These are phyloP conservation scores for Dovyalis caffra DNA, from an alignment of 345 rosid species.

Conservation along the genomic window DNA sequence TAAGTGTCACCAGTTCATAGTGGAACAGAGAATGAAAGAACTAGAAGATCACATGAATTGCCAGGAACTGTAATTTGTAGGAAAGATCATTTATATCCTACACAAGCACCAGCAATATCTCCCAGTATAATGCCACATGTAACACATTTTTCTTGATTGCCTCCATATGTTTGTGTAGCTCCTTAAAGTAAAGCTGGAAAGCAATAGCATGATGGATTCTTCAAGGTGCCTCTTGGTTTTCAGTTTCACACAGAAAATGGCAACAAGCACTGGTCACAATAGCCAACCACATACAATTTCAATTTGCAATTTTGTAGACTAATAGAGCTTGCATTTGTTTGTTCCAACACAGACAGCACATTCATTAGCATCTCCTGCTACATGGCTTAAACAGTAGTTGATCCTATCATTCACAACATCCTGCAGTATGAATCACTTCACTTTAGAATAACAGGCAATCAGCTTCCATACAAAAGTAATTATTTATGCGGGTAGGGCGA, in stretches of 20 bases:
- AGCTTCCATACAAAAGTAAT: neutral
- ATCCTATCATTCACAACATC: slow-evolving; percentile 82
- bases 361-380: slow-evolving; percentile 70
- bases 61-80: neutral
- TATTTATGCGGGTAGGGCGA: neutral
- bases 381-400: slow-evolving; percentile 68
- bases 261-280: neutral
- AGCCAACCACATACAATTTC: neutral
- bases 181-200: neutral
- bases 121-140: neutral
- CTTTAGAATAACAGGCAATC: neutral
- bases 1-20: neutral
- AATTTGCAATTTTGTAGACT: slow-evolving; percentile 3
- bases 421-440: slow-evolving; percentile 32
- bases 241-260: neutral
- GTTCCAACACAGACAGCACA: slow-evolving; percentile 82
- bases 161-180: neutral
- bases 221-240: neutral
- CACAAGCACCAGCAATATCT: neutral
- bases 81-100: neutral
- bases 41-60: neutral
- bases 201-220: too few relatives aligned
- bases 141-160: neutral
- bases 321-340: slow-evolving; percentile 72
- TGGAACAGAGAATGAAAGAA: neutral